These are phyloP conservation scores for Wallacemonas sp. DNA, from an alignment of 208 protist species.

Conservation along the genomic window DNA sequence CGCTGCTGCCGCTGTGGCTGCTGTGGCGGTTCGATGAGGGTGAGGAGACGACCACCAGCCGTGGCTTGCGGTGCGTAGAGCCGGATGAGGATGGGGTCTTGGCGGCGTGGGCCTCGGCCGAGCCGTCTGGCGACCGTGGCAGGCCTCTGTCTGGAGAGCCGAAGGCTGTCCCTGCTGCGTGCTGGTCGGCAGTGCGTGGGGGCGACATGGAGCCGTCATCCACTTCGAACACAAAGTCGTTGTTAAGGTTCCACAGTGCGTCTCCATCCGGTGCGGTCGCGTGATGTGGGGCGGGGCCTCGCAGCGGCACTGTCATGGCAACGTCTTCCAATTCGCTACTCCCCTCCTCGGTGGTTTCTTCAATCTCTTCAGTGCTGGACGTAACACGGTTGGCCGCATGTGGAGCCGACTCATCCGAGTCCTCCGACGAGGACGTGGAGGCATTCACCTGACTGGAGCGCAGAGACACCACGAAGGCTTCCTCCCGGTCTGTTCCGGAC, in stretches of 20 bases:
- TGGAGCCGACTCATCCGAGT: not conserved
- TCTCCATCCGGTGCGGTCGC: no score
- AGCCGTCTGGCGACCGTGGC: no score
- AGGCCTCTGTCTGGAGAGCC: no score
- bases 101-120: no score
- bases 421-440: not conserved
- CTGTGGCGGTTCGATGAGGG: constrained; percentile 3
- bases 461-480: constrained; percentile 7
- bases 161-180: no score
- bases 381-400: no score
- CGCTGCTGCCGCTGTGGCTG: constrained; percentile 12
- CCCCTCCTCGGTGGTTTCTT: no score
- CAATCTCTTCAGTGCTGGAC: no score
- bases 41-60: constrained; percentile 5
- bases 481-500: not conserved
- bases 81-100: not conserved
- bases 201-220: constrained; percentile 33
- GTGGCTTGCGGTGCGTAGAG: constrained; percentile 1
- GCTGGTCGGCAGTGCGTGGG: not conserved
- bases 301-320: not conserved
- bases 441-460: not conserved
- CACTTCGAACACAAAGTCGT: constrained; percentile 57
- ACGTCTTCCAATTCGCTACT: no score
- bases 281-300: no score
- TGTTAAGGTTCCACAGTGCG: constrained; percentile 37